A percentile compares a stretch with the other conserved stretches of the same genome.
Evolutionary conservation across 768 basidiomycete genomes (phyloP).

Genomic region (Cystobasidium onofrii): DNA sequence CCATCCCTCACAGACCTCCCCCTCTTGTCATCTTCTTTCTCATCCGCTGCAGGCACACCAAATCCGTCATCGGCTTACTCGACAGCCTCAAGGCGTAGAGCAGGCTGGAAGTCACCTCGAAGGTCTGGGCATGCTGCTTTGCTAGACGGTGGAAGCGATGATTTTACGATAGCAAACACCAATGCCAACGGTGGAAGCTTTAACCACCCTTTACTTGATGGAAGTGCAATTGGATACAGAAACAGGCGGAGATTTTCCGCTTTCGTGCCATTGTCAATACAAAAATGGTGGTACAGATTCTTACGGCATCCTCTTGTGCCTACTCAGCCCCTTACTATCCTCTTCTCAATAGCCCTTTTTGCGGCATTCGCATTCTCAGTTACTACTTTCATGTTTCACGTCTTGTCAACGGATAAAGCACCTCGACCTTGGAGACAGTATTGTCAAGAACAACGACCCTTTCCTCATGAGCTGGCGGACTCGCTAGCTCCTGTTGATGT

Average conservation of each 20-base stretch:
- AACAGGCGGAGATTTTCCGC: constrained; percentile 3
- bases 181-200: not conserved
- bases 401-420: constrained; percentile 91
- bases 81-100: not conserved
- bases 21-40: not conserved
- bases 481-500: constrained; percentile 71
- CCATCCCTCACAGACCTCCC: constrained; percentile 28
- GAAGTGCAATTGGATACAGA: constrained; percentile 8
- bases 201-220: constrained; percentile 6
- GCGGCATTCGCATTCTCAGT: constrained; percentile 71
- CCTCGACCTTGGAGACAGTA: constrained; percentile 90
- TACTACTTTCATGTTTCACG: constrained; percentile 78
- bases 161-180: not conserved
- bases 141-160: not conserved
- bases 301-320: constrained; percentile 41
- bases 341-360: constrained; percentile 65
- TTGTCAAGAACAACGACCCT: constrained; percentile 57
- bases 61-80: not conserved
- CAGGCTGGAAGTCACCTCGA: constrained; percentile 23
- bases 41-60: not conserved
- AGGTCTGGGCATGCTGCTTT: not conserved
- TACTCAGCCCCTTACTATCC: constrained; percentile 41
- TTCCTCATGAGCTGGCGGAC: constrained; percentile 68
- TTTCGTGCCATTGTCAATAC: constrained; percentile 4
- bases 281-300: constrained; percentile 28